These are phyloP conservation scores for Metschnikowia santaceciliae DNA, from an alignment of 805 yeast genomes.

Conservation along the genomic window DNA sequence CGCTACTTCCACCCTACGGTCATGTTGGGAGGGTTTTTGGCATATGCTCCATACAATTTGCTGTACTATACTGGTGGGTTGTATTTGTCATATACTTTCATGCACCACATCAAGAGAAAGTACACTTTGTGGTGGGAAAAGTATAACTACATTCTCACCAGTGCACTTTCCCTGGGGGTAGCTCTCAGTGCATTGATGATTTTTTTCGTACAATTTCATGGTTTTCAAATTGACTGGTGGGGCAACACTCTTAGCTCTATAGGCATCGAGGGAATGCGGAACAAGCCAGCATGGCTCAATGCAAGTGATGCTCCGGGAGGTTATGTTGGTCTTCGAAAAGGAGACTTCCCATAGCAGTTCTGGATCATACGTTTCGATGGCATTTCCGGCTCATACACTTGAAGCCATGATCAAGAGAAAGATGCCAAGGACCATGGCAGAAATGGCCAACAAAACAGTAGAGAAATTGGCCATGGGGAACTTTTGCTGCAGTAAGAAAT, in stretches of 20 bases:
- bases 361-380: neutral
- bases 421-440: conserved; percentile 1
- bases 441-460: neutral
- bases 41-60: conserved; percentile 50
- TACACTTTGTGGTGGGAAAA: conserved; percentile 66
- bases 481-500: conserved; percentile 4
- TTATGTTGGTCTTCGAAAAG: conserved; percentile 18
- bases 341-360: conserved; percentile 9
- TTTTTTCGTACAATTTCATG: conserved; percentile 51
- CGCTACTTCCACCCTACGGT: conserved; percentile 53
- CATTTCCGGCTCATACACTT: neutral
- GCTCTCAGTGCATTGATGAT: conserved; percentile 58
- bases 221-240: conserved; percentile 55
- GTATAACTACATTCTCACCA: conserved; percentile 60
- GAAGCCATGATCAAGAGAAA: conserved; percentile 7
- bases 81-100: conserved; percentile 52
- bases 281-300: conserved; percentile 27
- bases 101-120: conserved; percentile 47
- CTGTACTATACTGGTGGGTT: conserved; percentile 58
- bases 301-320: conserved; percentile 25
- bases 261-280: conserved; percentile 36
- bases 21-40: conserved; percentile 47
- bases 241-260: conserved; percentile 41
- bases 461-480: conserved; percentile 11
- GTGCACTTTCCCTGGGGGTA: conserved; percentile 59